Percentiles rank a stretch among this genome's conserved stretches.
These are phyloP conservation scores for Sporisorium exsertum DNA, from an alignment of 1,284 basidiomycete genomes.

Conservation along the genomic window DNA sequence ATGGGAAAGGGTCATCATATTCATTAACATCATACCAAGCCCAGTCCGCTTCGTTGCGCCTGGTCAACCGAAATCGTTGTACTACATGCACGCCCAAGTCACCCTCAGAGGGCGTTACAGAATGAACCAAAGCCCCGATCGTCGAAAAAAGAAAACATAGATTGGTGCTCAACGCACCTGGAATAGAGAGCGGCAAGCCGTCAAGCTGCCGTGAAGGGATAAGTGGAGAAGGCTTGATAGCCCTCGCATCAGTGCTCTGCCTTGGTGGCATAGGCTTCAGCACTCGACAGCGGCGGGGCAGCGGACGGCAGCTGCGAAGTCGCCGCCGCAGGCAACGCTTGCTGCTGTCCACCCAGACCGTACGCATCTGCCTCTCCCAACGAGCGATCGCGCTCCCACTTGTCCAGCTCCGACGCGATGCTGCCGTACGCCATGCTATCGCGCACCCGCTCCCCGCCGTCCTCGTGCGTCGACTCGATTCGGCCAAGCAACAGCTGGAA, in stretches of 20 bases:
- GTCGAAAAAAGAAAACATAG: neutral
- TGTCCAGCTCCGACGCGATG: slow-evolving; percentile 63
- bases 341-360: slow-evolving; percentile 2
- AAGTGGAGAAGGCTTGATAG: neutral
- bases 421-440: slow-evolving; percentile 54
- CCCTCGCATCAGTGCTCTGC: slow-evolving; percentile 11
- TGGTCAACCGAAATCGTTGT: slow-evolving; percentile 1
- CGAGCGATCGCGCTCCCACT: slow-evolving; percentile 56
- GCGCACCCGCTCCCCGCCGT: slow-evolving; percentile 34
- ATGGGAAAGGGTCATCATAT: slow-evolving; percentile 5
- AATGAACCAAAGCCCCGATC: slow-evolving; percentile 2
- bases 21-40: slow-evolving; percentile 9
- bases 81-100: slow-evolving; percentile 1
- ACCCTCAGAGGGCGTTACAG: slow-evolving; percentile 15
- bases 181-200: neutral
- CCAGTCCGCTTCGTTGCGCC: neutral
- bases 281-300: slow-evolving; percentile 30
- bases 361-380: slow-evolving; percentile 29
- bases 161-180: slow-evolving; percentile 1
- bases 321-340: neutral
- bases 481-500: slow-evolving; percentile 56
- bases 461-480: slow-evolving; percentile 54
- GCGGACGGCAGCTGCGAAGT: neutral
- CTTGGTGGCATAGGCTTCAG: slow-evolving; percentile 35
- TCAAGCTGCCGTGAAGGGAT: neutral